Conservation (phyloP, 306 rosid species). For the Gynostemma pentaphyllum region DNA sequence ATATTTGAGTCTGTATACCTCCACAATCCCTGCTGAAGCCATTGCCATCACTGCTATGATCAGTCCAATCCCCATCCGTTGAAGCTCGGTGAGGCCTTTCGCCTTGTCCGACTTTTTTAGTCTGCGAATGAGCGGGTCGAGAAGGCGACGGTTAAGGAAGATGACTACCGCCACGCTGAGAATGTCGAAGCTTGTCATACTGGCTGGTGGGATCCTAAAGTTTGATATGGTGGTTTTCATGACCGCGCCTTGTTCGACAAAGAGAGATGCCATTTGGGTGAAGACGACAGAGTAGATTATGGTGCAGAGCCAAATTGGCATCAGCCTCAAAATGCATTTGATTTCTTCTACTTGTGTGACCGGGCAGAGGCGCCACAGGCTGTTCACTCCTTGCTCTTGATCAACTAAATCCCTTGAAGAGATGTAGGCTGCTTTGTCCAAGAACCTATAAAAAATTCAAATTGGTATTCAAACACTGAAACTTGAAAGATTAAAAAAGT, state of each 20-base stretch:
- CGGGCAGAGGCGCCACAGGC: constrained; percentile 74
- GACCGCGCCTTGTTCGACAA: constrained; percentile 93
- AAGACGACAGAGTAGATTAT: constrained; percentile 85
- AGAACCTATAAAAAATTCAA: constrained; percentile 75
- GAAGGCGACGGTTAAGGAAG: constrained; percentile 69
- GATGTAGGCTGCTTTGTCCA: constrained; percentile 81
- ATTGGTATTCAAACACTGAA: no score
- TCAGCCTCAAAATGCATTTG: constrained; percentile 77
- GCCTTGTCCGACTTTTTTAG: constrained; percentile 50
- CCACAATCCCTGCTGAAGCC: constrained; percentile 86
- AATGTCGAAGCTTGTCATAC: constrained; percentile 94
- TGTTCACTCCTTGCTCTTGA: constrained; percentile 21
- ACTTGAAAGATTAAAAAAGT: no score
- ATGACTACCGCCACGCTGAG: constrained; percentile 74
- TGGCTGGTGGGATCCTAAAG: constrained; percentile 77
- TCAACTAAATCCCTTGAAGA: constrained; percentile 57
- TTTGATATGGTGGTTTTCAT: constrained; percentile 62
- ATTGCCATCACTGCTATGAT: constrained; percentile 81
- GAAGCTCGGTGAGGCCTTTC: constrained; percentile 73
- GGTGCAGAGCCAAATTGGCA: constrained; percentile 97
- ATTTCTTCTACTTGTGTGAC: constrained; percentile 85
- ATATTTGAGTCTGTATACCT: constrained; percentile 71
- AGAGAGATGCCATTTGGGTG: constrained; percentile 96
- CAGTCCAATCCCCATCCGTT: constrained; percentile 91
- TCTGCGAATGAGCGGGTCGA: constrained; percentile 63